Percentiles rank a stretch among this genome's conserved stretches.
Conservation (phyloP, 2,329 filamentous ascomycete species). For the Colletotrichum tabaci region DNA sequence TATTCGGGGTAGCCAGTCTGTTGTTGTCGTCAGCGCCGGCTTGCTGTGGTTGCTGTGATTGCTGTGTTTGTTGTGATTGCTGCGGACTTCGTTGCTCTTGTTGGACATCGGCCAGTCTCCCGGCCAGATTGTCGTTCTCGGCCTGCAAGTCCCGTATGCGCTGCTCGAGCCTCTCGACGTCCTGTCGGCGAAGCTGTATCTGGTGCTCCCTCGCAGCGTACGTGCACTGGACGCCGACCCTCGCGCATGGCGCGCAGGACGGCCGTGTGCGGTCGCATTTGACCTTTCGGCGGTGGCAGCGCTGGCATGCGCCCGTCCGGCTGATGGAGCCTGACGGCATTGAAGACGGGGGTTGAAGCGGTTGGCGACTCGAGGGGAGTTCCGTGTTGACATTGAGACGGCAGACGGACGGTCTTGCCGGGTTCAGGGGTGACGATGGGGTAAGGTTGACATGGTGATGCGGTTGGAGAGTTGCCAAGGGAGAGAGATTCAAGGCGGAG, state of each 20-base stretch:
- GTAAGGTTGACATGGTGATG: neutral
- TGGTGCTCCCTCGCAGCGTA: slow-evolving; percentile 53
- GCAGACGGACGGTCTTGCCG: neutral
- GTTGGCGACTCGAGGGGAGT: too few relatives aligned
- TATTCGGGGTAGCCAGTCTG: slow-evolving; percentile 11
- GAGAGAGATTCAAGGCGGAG: too few relatives aligned
- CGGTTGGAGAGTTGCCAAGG: neutral
- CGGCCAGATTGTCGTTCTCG: slow-evolving; percentile 47
- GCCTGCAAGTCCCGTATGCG: slow-evolving; percentile 51
- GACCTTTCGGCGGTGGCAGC: slow-evolving; percentile 58
- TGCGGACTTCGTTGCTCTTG: too few relatives aligned
- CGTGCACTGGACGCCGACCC: slow-evolving; percentile 51
- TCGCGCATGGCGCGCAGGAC: slow-evolving; percentile 54
- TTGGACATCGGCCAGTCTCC: slow-evolving; percentile 40
- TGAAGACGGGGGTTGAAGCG: neutral
- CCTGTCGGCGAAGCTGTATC: slow-evolving; percentile 47
- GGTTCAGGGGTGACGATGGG: neutral
- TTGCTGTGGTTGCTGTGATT: slow-evolving; percentile 7
- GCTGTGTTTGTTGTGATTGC: slow-evolving; percentile 2
- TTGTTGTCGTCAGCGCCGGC: slow-evolving; percentile 6
- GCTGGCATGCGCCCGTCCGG: slow-evolving; percentile 53
- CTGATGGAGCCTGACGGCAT: slow-evolving; percentile 31
- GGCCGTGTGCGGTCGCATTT: slow-evolving; percentile 57
- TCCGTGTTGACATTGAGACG: neutral
- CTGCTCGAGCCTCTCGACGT: slow-evolving; percentile 54